These are phyloP conservation scores for Yarrowia galli DNA, from an alignment of 1,139 yeast species.

Conservation along the genomic window DNA sequence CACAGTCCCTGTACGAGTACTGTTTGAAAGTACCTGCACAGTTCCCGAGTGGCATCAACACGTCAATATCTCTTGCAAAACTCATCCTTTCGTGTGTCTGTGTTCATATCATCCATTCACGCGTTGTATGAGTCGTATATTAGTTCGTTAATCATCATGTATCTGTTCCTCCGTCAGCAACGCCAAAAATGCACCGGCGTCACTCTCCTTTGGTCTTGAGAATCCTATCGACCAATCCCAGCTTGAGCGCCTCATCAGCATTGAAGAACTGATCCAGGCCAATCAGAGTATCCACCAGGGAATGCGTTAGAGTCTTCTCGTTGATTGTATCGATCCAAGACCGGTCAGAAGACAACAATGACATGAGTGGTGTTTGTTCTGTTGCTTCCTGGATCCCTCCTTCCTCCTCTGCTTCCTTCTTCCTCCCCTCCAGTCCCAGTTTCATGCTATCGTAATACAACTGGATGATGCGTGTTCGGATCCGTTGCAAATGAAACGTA, in stretches of 20 bases:
- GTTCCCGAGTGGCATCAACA: too few relatives aligned
- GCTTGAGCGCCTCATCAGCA: constrained; percentile 22
- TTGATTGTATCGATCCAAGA: constrained; percentile 21
- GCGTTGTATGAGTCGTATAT: too few relatives aligned
- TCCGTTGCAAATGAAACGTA: constrained; percentile 39
- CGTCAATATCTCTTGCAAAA: too few relatives aligned
- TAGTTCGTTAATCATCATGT: too few relatives aligned
- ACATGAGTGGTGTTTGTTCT: not conserved
- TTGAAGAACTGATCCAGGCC: constrained; percentile 32
- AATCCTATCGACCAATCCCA: constrained; percentile 24
- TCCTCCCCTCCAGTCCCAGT: not conserved
- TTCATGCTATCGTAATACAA: constrained; percentile 25
- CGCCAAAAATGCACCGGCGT: too few relatives aligned
- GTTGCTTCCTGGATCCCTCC: too few relatives aligned
- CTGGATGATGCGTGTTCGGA: constrained; percentile 30
- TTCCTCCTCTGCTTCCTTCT: not conserved
- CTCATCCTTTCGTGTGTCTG: too few relatives aligned
- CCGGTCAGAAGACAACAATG: constrained; percentile 12
- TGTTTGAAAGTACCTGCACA: too few relatives aligned
- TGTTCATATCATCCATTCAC: too few relatives aligned
- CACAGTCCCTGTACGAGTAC: too few relatives aligned
- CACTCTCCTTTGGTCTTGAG: constrained; percentile 8
- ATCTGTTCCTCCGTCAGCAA: too few relatives aligned
- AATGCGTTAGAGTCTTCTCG: not conserved
- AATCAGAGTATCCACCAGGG: constrained; percentile 17